Conservation (phyloP, 2,329 filamentous ascomycete species). For the Lasiodiplodia sp. region DNA sequence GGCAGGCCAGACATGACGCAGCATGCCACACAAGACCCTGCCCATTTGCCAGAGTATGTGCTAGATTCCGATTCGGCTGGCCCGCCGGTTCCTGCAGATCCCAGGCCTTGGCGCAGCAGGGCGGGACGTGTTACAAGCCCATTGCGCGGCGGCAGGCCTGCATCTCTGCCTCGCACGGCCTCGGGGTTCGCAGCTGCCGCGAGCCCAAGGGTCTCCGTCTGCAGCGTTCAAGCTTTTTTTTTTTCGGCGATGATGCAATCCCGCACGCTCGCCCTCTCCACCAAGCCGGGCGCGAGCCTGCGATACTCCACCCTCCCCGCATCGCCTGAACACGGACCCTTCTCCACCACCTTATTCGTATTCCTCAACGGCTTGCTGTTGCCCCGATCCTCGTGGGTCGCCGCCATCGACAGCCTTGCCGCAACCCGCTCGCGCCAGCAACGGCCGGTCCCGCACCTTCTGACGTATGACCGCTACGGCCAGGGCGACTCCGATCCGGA, state of each 20-base stretch:
- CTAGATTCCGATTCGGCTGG: slow-evolving; percentile 20
- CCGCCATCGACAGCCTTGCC: slow-evolving; percentile 42
- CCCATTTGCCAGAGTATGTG: slow-evolving; percentile 5
- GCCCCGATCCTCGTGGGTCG: slow-evolving; percentile 50
- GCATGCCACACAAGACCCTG: slow-evolving; percentile 13
- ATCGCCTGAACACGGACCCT: slow-evolving; percentile 34
- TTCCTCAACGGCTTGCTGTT: slow-evolving; percentile 55
- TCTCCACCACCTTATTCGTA: slow-evolving; percentile 49
- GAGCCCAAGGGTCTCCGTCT: background rate
- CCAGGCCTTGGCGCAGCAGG: slow-evolving; percentile 16
- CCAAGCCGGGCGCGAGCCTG: slow-evolving; percentile 35
- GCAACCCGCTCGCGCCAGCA: slow-evolving; percentile 38
- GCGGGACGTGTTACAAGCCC: slow-evolving; percentile 9
- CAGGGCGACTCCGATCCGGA: slow-evolving; percentile 63
- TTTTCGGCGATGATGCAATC: slow-evolving; percentile 12
- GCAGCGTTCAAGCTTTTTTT: background rate
- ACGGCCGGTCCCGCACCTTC: slow-evolving; percentile 50
- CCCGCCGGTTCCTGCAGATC: slow-evolving; percentile 19
- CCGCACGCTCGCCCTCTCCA: slow-evolving; percentile 38
- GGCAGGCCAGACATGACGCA: slow-evolving; percentile 19
- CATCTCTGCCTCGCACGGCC: background rate
- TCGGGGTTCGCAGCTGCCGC: background rate
- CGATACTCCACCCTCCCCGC: slow-evolving; percentile 23
- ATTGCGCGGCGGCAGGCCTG: background rate
- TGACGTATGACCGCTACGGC: slow-evolving; percentile 66